Conservation (phyloP, 1,284 basidiomycete species). For the Boletus sp. region DNA sequence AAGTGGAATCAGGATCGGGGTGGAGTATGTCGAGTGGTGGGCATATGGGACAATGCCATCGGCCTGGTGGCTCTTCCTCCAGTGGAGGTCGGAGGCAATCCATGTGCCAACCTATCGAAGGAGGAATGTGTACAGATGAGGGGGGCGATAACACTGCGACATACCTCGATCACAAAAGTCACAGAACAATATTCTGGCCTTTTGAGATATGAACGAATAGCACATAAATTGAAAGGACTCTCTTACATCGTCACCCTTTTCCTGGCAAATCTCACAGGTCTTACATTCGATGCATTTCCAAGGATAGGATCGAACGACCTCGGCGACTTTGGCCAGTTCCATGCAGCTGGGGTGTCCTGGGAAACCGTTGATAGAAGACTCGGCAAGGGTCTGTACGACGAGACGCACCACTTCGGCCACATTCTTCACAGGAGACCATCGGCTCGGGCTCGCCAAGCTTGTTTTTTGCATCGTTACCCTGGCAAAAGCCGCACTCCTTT, state of each 20-base stretch:
- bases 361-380: conserved; percentile 10
- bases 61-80: conserved; percentile 65
- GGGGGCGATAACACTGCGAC: conserved; percentile 13
- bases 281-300: conserved; percentile 96
- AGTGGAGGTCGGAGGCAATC: conserved; percentile 80
- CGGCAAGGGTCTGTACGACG: conserved; percentile 25
- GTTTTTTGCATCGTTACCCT: conserved; percentile 56
- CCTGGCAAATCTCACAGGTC: conserved; percentile 82
- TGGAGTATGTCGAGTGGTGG: conserved; percentile 32
- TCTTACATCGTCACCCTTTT: conserved; percentile 89
- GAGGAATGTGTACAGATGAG: conserved; percentile 9
- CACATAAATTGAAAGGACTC: conserved; percentile 8
- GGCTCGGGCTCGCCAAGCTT: conserved; percentile 50
- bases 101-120: conserved; percentile 77
- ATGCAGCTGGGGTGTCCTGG: conserved; percentile 80
- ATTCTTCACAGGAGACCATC: conserved; percentile 70
- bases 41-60: conserved; percentile 72
- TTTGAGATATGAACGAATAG: conserved; percentile 19
- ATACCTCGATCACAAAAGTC: conserved; percentile 90
- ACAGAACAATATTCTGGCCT: conserved; percentile 88
- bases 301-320: conserved; percentile 61
- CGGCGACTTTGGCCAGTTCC: conserved; percentile 47
- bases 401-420: conserved; percentile 55
- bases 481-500: conserved; percentile 65
- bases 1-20: conserved; percentile 18